Evolutionary conservation across 352 stramenopile species (phyloP).

Genomic region (Pythium apleroticum): DNA sequence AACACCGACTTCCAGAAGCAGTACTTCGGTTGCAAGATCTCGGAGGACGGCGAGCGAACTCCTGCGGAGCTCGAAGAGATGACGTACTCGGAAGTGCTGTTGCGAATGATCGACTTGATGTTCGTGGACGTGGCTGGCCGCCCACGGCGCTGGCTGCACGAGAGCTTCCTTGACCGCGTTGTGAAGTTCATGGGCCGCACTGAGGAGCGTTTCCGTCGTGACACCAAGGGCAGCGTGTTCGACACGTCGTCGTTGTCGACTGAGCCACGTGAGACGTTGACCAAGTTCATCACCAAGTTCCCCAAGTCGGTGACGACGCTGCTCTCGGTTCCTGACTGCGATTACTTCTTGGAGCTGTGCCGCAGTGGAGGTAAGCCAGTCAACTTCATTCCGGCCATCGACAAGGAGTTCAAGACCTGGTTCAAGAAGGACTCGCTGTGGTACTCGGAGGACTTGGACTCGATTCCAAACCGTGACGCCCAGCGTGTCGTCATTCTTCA

Average conservation of each 20-base stretch:
- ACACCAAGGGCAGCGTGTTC: constrained; percentile 33
- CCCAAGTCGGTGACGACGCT: constrained; percentile 52
- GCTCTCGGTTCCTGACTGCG: constrained; percentile 69
- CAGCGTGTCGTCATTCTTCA: constrained; percentile 86
- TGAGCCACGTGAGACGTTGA: constrained; percentile 45
- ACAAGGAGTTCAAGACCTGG: constrained; percentile 82
- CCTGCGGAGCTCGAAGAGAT: constrained; percentile 78
- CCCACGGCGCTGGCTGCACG: constrained; percentile 76
- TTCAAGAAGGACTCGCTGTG: constrained; percentile 92
- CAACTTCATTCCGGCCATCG: constrained; percentile 84
- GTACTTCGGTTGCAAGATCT: constrained; percentile 79
- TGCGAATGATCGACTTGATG: constrained; percentile 78
- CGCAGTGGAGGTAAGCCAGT: constrained; percentile 82
- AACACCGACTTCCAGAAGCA: constrained; percentile 90
- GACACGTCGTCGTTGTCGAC: constrained; percentile 42
- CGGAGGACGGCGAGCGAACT: constrained; percentile 33
- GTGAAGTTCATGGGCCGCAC: constrained; percentile 69
- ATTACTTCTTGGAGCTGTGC: constrained; percentile 85
- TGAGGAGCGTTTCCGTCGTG: constrained; percentile 64
- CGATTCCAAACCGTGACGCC: constrained; percentile 68
- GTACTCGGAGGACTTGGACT: constrained; percentile 89
- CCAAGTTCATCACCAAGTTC: constrained; percentile 53
- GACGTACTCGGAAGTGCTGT: constrained; percentile 81
- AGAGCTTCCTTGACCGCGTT: constrained; percentile 66
- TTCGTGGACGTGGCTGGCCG: constrained; percentile 54